These are phyloP conservation scores for Polygonum maritimum DNA, from an alignment of 148 eudicot species.

Conservation along the genomic window DNA sequence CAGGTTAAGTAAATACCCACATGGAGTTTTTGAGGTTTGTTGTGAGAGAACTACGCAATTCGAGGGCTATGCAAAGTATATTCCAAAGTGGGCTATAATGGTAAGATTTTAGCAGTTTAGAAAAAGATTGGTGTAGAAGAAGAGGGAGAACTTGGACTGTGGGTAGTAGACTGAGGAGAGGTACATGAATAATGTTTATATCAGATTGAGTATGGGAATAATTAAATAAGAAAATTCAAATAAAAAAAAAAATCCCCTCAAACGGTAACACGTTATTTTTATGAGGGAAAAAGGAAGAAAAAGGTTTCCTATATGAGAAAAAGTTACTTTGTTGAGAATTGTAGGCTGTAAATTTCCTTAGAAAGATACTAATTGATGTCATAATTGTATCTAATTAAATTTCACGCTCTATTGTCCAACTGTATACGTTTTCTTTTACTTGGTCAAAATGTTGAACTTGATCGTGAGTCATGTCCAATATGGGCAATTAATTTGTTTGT, in stretches of 20 bases:
- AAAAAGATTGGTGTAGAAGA: neutral
- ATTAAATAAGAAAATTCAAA: neutral
- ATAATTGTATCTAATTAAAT: neutral
- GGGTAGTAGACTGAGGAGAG: neutral
- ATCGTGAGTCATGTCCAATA: neutral
- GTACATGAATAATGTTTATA: neutral
- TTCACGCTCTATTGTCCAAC: neutral
- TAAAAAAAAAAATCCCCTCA: neutral
- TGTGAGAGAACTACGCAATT: constrained; percentile 27
- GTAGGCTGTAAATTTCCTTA: neutral
- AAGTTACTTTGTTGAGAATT: neutral
- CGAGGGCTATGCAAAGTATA: constrained; percentile 2
- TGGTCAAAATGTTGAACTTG: neutral
- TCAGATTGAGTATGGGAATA: neutral
- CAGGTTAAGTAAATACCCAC: neutral
- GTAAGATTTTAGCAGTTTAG: neutral
- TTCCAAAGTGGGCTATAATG: neutral
- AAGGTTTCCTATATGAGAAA: neutral
- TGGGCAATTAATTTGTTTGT: neutral
- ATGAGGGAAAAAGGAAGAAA: neutral
- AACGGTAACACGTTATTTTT: neutral
- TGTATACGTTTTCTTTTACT: neutral
- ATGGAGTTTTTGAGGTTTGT: constrained; percentile 1
- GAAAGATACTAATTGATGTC: neutral
- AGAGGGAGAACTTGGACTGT: neutral